Conservation (phyloP, 345 rosid genomes). For the Turritis glabra region DNA sequence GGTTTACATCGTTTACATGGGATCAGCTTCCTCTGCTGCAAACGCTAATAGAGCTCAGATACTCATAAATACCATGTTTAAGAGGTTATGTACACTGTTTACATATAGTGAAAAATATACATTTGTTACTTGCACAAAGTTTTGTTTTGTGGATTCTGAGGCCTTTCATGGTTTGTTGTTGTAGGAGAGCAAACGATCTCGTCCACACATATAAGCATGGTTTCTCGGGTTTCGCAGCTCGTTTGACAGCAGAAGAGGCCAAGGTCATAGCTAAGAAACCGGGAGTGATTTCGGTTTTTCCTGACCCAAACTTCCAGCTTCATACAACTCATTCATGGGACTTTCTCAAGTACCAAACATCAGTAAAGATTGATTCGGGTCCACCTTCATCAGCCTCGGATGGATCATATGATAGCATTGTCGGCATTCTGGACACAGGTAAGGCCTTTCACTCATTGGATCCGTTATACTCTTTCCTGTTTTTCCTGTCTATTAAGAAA, state of each 20-base stretch:
- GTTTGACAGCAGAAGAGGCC: constrained; percentile 69
- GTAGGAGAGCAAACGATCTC: constrained; percentile 52
- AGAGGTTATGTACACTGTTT: constrained; percentile 34
- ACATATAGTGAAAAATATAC: background rate
- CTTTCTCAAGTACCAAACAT: constrained; percentile 67
- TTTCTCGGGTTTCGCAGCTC: constrained; percentile 82
- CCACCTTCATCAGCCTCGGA: constrained; percentile 46
- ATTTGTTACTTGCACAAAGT: background rate
- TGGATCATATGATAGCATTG: constrained; percentile 50
- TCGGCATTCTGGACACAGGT: constrained; percentile 83
- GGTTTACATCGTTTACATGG: constrained; percentile 75
- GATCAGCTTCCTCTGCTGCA: constrained; percentile 49
- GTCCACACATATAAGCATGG: constrained; percentile 57
- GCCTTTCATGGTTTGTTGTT: constrained; percentile 15
- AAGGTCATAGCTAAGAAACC: constrained; percentile 49
- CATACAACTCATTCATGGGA: constrained; percentile 98
- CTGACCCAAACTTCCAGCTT: constrained; percentile 59
- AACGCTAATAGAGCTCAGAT: constrained; percentile 51
- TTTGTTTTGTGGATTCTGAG: constrained; percentile 4
- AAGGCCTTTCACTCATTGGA: background rate
- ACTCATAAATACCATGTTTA: constrained; percentile 48
- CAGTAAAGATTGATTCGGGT: constrained; percentile 44
- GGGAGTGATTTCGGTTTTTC: constrained; percentile 74
- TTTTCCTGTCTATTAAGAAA: background rate
- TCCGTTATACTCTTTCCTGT: background rate